These are phyloP conservation scores for Ceratocystis cubensis DNA, from an alignment of 2,329 filamentous ascomycete species.

Conservation along the genomic window DNA sequence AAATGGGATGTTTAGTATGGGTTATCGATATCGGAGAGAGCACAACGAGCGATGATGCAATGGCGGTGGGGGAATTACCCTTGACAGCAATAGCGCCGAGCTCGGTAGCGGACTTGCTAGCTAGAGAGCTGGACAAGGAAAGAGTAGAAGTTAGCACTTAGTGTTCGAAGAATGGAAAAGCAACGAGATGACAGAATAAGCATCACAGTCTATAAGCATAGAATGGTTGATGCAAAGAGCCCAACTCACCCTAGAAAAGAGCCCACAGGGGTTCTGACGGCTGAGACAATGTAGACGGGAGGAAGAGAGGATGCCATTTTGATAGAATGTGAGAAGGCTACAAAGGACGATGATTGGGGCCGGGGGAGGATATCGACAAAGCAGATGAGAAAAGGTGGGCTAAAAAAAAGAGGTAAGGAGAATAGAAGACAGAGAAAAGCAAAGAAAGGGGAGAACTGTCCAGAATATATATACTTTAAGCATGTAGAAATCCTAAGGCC, in stretches of 20 bases:
- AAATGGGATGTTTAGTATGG: slow-evolving; percentile 19
- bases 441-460: slow-evolving; percentile 20
- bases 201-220: neutral
- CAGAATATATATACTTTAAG: slow-evolving; percentile 12
- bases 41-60: slow-evolving; percentile 3
- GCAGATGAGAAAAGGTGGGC: slow-evolving; percentile 14
- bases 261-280: slow-evolving; percentile 78
- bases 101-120: slow-evolving; percentile 73
- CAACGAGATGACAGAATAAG: neutral
- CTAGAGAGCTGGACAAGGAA: slow-evolving; percentile 56
- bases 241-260: slow-evolving; percentile 75
- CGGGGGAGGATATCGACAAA: slow-evolving; percentile 15
- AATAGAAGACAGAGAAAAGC: slow-evolving; percentile 19
- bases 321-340: slow-evolving; percentile 3
- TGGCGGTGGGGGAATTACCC: slow-evolving; percentile 36
- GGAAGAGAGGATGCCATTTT: slow-evolving; percentile 42
- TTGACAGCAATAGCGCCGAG: slow-evolving; percentile 89
- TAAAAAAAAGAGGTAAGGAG: slow-evolving; percentile 19
- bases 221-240: neutral
- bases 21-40: slow-evolving; percentile 14
- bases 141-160: neutral
- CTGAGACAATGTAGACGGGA: slow-evolving; percentile 91
- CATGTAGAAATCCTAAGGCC: neutral
- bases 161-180: neutral
- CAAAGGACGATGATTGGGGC: neutral